Conservation (phyloP, 108 stramenopile genomes). For the Pseudonitzschia multiseries region DNA sequence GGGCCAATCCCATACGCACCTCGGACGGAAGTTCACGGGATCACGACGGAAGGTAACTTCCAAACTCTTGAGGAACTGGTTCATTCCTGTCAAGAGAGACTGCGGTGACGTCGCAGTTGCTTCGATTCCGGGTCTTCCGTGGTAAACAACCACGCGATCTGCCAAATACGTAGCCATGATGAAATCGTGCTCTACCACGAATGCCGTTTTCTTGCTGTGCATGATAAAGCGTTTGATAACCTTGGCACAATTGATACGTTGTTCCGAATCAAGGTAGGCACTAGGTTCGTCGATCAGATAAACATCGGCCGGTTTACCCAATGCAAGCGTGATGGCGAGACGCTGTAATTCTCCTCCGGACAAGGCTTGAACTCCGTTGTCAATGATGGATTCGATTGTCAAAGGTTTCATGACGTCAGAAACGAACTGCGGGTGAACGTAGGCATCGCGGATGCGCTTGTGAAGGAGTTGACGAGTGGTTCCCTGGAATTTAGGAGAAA, state of each 20-base stretch:
- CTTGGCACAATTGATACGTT: slow-evolving; percentile 98
- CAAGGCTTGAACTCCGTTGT: slow-evolving; percentile 96
- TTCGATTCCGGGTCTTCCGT: slow-evolving; percentile 93
- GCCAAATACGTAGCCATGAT: slow-evolving; percentile 99
- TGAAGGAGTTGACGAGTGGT: slow-evolving; percentile 95
- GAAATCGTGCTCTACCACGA: slow-evolving; percentile 99
- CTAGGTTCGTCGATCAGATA: slow-evolving; percentile 99
- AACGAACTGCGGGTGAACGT: slow-evolving; percentile 96
- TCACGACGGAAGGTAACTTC: slow-evolving; percentile 99
- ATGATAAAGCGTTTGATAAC: slow-evolving; percentile 99
- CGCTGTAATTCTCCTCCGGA: slow-evolving; percentile 99
- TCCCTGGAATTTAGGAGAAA: slow-evolving; percentile 95
- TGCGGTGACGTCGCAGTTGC: slow-evolving; percentile 95
- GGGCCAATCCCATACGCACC: slow-evolving; percentile 37
- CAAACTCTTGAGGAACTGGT: slow-evolving; percentile 95
- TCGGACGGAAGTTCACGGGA: slow-evolving; percentile 96
- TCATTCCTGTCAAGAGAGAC: slow-evolving; percentile 96
- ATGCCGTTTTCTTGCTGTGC: slow-evolving; percentile 98
- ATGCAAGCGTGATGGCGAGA: slow-evolving; percentile 92
- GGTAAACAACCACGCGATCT: slow-evolving; percentile 97
- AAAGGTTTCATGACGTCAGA: slow-evolving; percentile 98
- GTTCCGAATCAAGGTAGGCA: slow-evolving; percentile 98
- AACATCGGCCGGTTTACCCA: slow-evolving; percentile 96
- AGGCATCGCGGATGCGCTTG: slow-evolving; percentile 94
- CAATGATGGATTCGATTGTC: slow-evolving; percentile 90